Evolutionary conservation across 805 yeast species (phyloP).

Genomic region (Sungouiella thailandica): DNA sequence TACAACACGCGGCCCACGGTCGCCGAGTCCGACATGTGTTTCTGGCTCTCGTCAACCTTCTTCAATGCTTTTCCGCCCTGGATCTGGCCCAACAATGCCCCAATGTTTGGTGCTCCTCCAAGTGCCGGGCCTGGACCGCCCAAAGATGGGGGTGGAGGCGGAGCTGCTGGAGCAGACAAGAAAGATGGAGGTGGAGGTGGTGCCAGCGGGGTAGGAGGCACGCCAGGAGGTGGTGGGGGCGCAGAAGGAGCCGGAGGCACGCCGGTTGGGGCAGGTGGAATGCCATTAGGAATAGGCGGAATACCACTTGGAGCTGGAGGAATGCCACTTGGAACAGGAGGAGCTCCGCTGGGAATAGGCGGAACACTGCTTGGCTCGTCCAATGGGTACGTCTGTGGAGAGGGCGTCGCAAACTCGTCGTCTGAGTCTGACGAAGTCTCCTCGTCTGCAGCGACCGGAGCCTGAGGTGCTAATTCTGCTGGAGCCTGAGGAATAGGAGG

Average conservation of each 20-base stretch:
- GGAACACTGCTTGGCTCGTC: slow-evolving; percentile 8
- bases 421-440: slow-evolving; percentile 6
- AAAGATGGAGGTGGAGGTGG: slow-evolving; percentile 6
- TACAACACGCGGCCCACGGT: slow-evolving; percentile 48
- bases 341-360: slow-evolving; percentile 9
- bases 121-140: slow-evolving; percentile 23
- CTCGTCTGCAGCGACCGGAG: not conserved
- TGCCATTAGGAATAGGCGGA: not conserved
- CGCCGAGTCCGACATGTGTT: slow-evolving; percentile 42
- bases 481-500: slow-evolving; percentile 1
- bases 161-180: slow-evolving; percentile 3
- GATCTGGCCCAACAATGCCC: slow-evolving; percentile 55
- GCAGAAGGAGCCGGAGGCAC: slow-evolving; percentile 9
- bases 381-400: slow-evolving; percentile 10
- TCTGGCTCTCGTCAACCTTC: slow-evolving; percentile 46
- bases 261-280: slow-evolving; percentile 2
- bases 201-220: slow-evolving; percentile 2
- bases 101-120: slow-evolving; percentile 28
- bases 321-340: slow-evolving; percentile 2
- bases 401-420: slow-evolving; percentile 14
- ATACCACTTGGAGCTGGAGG: slow-evolving; percentile 2
- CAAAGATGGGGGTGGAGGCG: slow-evolving; percentile 17
- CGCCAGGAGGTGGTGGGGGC: slow-evolving; percentile 6
- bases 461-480: not conserved
- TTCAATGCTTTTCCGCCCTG: slow-evolving; percentile 46